phyloP scores from a whole-genome alignment of 495 filamentous ascomycete genomes.

The Rhypophila decipiens region DNA sequence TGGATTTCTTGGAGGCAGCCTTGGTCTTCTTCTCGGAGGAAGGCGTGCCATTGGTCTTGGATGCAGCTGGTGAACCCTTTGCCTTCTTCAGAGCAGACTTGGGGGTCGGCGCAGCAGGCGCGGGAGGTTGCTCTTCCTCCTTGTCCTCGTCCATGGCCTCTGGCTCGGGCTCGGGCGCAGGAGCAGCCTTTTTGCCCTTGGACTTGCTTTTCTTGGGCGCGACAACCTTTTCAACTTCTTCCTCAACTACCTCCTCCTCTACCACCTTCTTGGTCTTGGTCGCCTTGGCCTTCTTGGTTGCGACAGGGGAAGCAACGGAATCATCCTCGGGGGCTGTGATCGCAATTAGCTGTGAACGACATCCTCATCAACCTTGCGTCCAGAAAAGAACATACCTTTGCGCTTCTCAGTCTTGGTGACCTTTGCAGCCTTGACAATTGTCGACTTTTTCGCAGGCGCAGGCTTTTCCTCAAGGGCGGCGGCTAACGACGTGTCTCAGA shows the following conservation, averaged over 20 bases:
- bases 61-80: too few relatives aligned
- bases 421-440: slow-evolving; percentile 22
- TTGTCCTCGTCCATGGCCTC: slow-evolving; percentile 25
- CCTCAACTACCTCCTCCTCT: slow-evolving; percentile 19
- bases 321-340: slow-evolving; percentile 26
- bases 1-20: not conserved
- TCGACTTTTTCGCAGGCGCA: slow-evolving; percentile 47
- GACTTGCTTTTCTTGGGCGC: slow-evolving; percentile 21
- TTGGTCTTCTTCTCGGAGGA: not conserved
- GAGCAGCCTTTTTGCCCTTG: slow-evolving; percentile 22
- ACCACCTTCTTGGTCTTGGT: slow-evolving; percentile 25
- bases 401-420: slow-evolving; percentile 40
- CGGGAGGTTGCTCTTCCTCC: too few relatives aligned
- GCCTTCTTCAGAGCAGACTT: not conserved
- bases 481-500: too few relatives aligned
- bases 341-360: not conserved
- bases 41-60: not conserved
- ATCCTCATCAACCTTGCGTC: not conserved
- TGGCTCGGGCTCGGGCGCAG: slow-evolving; percentile 7
- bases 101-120: not conserved
- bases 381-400: slow-evolving; percentile 34
- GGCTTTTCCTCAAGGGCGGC: slow-evolving; percentile 44
- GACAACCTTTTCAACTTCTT: slow-evolving; percentile 12
- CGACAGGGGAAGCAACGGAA: slow-evolving; percentile 37
- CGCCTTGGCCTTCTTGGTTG: slow-evolving; percentile 29